Conservation (phyloP, 805 yeast species). For the Wickerhamomyces xylosicus region DNA sequence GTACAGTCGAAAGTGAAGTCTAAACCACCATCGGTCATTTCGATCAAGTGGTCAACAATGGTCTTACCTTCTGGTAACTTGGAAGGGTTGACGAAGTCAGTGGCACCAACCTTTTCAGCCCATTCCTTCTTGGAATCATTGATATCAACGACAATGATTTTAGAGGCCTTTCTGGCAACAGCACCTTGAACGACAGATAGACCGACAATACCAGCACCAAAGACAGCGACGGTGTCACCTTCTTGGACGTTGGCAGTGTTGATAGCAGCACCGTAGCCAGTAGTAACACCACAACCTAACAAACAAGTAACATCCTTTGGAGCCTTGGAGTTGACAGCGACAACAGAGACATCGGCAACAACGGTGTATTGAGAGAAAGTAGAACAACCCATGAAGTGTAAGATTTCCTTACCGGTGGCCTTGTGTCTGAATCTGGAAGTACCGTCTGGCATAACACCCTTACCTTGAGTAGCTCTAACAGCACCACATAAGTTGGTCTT, state of each 20-base stretch:
- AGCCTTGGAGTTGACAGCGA: conserved; percentile 79
- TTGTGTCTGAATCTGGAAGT: conserved; percentile 76
- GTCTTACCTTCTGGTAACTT: conserved; percentile 65
- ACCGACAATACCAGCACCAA: conserved; percentile 98
- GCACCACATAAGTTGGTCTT: conserved; percentile 95
- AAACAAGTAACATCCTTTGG: conserved; percentile 81
- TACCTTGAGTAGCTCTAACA: conserved; percentile 95
- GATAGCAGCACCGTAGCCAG: conserved; percentile 96
- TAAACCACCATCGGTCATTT: conserved; percentile 93
- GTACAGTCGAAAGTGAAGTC: conserved; percentile 97
- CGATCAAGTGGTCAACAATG: conserved; percentile 72
- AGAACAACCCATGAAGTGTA: conserved; percentile 97
- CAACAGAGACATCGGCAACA: conserved; percentile 94
- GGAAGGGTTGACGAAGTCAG: conserved; percentile 85
- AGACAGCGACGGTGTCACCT: conserved; percentile 92
- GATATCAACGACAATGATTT: conserved; percentile 79
- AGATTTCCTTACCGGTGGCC: conserved; percentile 66
- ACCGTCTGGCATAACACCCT: conserved; percentile 98
- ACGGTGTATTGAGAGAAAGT: conserved; percentile 96
- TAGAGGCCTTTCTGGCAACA: conserved; percentile 65
- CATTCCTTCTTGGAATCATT: conserved; percentile 77
- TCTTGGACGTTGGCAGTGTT: conserved; percentile 84
- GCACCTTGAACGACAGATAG: conserved; percentile 96
- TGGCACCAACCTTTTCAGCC: conserved; percentile 89
- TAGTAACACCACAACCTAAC: conserved; percentile 97